Conservation (phyloP, 2,329 filamentous ascomycete genomes). For the Alternaria metachromatica region DNA sequence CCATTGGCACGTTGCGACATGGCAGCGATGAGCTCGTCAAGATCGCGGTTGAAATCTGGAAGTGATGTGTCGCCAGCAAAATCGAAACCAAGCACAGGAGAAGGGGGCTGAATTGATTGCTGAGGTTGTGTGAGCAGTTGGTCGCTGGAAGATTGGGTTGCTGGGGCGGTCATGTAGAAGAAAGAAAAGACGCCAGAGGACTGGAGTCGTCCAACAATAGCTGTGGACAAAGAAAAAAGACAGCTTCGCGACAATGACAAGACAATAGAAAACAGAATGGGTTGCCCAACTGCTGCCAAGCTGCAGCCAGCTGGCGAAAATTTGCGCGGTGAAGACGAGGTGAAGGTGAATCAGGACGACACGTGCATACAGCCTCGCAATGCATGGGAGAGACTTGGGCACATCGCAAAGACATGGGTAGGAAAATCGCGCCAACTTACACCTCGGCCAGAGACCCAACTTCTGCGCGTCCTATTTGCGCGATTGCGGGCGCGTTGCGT, state of each 20-base stretch:
- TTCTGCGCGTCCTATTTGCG: background rate
- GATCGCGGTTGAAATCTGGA: background rate
- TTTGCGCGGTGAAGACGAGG: constrained; percentile 6
- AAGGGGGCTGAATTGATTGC: background rate
- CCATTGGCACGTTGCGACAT: constrained; percentile 34
- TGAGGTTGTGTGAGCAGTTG: constrained; percentile 4
- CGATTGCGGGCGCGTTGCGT: background rate
- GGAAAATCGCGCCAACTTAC: constrained; percentile 16
- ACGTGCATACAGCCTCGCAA: constrained; percentile 3
- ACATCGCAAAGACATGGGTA: constrained; percentile 9
- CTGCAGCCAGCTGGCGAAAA: background rate
- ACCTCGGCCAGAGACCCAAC: constrained; percentile 2
- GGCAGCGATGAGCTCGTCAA: background rate
- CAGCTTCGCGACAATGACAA: constrained; percentile 9
- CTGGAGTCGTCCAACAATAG: background rate
- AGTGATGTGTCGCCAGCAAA: background rate
- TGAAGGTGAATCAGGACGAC: constrained; percentile 8
- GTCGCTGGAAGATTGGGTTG: background rate
- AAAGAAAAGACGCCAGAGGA: background rate
- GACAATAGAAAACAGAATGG: constrained; percentile 4
- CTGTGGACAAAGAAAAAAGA: background rate
- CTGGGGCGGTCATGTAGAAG: background rate
- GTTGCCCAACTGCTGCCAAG: background rate
- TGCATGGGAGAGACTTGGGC: constrained; percentile 8
- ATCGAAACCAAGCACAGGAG: background rate